Evolutionary conservation across 2,329 filamentous ascomycete genomes (phyloP), one percentile per base, ranked within the genome.

Genomic region (Botrytis fragariae): DNA sequence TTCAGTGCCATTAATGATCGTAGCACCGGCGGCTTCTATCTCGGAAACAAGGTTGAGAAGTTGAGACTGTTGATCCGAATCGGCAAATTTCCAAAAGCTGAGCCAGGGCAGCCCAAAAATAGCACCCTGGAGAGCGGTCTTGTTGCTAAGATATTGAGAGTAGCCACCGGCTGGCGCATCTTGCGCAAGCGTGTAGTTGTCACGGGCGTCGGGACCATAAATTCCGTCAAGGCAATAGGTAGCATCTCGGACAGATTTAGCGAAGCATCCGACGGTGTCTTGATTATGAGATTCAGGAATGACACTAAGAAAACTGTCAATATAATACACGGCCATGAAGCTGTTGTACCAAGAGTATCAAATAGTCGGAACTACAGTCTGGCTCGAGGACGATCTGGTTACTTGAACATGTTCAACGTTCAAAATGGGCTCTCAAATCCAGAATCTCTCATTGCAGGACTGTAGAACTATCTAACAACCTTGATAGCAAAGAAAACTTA

Each of bases 41-140:
- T 89, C 78, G 0, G 83, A 79, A 18, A 93, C 78, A 2, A 88
- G 77, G 1, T 82, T 80, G 77, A 87, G 80, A 5, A 94, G 85
- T 10, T 85, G 83, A 0, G 82, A 76, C 71, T 86, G 85, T 81
- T 92, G 89, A 54, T 88, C 85, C 3, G 81, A 76, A 60, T 89
- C 85, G 0, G 89, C 88, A 63, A 89, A 83, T 0, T 86, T 83
- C 92, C 91, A 94, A 82, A 94, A 91, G 76, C 87, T 89, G 60
- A 88, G 81, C 91, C 91, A 93, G 0, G 92, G 92, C 0, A 94
- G 82, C 10, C 92, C 92, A 73, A 94, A 93, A 0, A 83, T 86
- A 2, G 90, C 91, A 14, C 87, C 88, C 76, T 86, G 83, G 0
- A 94, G 85, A 1, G 86, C 84, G 67, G 67, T 54, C n/a, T 61